Conservation (phyloP, 129 eudicot species). For the Heracleum sosnowskyi region DNA sequence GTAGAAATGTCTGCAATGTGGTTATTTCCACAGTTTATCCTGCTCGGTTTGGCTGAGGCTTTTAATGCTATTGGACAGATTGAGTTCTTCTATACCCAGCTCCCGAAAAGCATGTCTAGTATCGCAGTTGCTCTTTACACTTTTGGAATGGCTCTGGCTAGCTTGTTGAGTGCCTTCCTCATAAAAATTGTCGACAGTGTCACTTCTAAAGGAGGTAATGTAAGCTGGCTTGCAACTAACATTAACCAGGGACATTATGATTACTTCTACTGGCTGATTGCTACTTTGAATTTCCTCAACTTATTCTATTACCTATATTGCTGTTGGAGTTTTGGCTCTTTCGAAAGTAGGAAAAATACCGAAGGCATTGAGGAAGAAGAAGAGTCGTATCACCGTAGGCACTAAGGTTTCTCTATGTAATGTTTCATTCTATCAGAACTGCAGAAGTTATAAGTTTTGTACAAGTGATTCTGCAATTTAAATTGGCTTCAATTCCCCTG, state of each 20-base stretch:
- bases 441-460: neutral
- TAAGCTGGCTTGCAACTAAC: constrained; percentile 37
- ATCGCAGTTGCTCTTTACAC: constrained; percentile 21
- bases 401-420: neutral
- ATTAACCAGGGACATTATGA: constrained; percentile 40
- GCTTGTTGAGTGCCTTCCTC: constrained; percentile 24
- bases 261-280: constrained; percentile 38
- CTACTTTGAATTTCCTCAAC: constrained; percentile 28
- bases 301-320: constrained; percentile 33
- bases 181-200: constrained; percentile 24
- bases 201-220: constrained; percentile 21
- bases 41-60: constrained; percentile 38
- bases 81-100: constrained; percentile 34
- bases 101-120: constrained; percentile 42
- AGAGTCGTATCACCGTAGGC: constrained; percentile 5
- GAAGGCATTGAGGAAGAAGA: constrained; percentile 8
- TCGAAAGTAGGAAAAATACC: neutral
- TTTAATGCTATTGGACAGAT: constrained; percentile 33
- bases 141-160: constrained; percentile 20
- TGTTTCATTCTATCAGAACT: neutral
- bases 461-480: neutral
- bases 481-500: neutral
- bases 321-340: constrained; percentile 19
- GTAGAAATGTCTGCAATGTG: constrained; percentile 45
- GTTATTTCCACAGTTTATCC: constrained; percentile 33